phyloP scores from a whole-genome alignment of 2,329 filamentous ascomycete species.

The Fusarium praegraminearum region DNA sequence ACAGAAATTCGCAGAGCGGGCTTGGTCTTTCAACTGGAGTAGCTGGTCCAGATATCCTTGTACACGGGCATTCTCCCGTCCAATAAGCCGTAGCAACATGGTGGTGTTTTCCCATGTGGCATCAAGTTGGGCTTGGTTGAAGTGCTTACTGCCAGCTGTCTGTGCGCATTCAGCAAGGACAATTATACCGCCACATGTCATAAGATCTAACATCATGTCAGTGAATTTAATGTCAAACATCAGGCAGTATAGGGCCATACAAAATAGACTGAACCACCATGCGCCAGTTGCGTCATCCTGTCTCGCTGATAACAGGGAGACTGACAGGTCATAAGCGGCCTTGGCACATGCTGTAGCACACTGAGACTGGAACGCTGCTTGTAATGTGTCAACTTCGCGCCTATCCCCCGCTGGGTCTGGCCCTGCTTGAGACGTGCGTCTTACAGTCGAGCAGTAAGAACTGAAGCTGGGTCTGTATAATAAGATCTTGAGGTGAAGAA shows the following conservation, averaged over 20 bases:
- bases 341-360: not conserved
- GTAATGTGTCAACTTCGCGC: accelerated
- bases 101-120: constrained; percentile 8
- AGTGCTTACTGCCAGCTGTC: not conserved
- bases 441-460: not conserved
- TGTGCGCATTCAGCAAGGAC: not conserved
- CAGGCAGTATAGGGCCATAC: not conserved
- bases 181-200: constrained; percentile 5
- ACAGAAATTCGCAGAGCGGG: not conserved
- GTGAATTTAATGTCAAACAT: accelerated
- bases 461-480: constrained; percentile 4
- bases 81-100: not conserved
- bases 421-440: not conserved
- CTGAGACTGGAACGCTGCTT: constrained; percentile 1
- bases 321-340: not conserved
- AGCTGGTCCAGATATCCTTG: not conserved
- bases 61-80: not conserved
- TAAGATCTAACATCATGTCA: not conserved
- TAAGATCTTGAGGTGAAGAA: not conserved
- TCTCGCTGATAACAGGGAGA: not conserved
- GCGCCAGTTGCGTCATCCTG: not conserved
- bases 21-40: not conserved
- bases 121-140: constrained; percentile 3
- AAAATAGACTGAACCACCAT: constrained; percentile 23
- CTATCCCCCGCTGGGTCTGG: accelerated